A percentile compares a stretch with the other conserved stretches of the same genome.
Evolutionary conservation across 2,329 filamentous ascomycete genomes (phyloP).

Genomic region (Aspergillus terreus): DNA sequence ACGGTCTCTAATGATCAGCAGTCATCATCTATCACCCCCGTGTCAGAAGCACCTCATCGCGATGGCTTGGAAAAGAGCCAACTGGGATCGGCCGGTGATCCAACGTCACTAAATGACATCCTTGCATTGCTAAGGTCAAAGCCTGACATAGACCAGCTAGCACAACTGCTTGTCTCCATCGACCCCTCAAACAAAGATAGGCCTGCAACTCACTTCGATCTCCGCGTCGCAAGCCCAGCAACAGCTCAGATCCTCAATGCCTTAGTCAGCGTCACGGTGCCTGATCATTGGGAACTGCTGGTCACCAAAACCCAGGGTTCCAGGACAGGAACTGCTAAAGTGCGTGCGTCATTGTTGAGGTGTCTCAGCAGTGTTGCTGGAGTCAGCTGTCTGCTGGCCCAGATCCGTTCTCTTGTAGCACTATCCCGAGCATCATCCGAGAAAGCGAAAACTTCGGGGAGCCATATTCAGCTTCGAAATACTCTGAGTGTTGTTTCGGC

Average conservation of each 20-base stretch:
- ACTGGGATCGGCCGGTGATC: slow-evolving; percentile 11
- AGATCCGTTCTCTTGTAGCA: slow-evolving; percentile 59
- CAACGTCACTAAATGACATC: slow-evolving; percentile 27
- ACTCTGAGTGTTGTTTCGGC: slow-evolving; percentile 34
- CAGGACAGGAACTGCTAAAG: slow-evolving; percentile 17
- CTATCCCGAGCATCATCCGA: slow-evolving; percentile 20
- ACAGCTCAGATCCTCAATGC: slow-evolving; percentile 72
- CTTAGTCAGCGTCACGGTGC: slow-evolving; percentile 69
- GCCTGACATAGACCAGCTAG: slow-evolving; percentile 34
- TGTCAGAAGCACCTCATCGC: slow-evolving; percentile 10
- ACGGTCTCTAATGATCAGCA: slow-evolving; percentile 26
- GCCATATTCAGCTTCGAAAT: slow-evolving; percentile 31
- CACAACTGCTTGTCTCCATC: slow-evolving; percentile 28
- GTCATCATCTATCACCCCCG: slow-evolving; percentile 12
- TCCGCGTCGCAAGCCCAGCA: slow-evolving; percentile 61
- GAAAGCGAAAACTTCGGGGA: slow-evolving; percentile 31
- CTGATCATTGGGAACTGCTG: slow-evolving; percentile 75
- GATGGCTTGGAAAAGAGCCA: slow-evolving; percentile 9
- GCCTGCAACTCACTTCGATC: slow-evolving; percentile 45
- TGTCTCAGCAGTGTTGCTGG: slow-evolving; percentile 73
- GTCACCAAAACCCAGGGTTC: slow-evolving; percentile 23
- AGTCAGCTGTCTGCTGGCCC: slow-evolving; percentile 70
- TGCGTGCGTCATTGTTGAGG: slow-evolving; percentile 50
- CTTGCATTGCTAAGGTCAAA: slow-evolving; percentile 39
- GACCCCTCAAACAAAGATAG: slow-evolving; percentile 29